Base-by-base conservation (phyloP, 768 basidiomycete species). In the Kwoniella dejecticola region DNA sequence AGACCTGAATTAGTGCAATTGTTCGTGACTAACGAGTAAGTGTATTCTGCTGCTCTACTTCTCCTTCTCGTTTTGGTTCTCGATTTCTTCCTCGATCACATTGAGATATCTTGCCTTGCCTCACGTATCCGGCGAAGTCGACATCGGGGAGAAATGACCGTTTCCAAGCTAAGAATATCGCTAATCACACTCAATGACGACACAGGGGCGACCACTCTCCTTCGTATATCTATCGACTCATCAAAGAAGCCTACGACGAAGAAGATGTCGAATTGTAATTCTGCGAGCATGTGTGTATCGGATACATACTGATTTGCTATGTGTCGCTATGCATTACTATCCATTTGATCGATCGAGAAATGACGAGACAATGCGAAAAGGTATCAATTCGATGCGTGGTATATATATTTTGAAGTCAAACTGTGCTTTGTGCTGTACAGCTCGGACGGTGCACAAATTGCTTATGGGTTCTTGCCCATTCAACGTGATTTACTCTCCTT, bases 1-100 rank as follows among this genome's bases (percentile, higher is more conserved):
- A 84, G 86, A 53, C 93, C 93, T 21, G 93, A 97, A 75, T 80
- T 97, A 66, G 86, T 99, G 57, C 89, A 92, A 74, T 89, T 91
- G 12, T 95, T 90, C 78, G 90, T 99, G 70, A 97, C 93, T 12
- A 98, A 99, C 68, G 90, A 97, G 95, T 97, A 78, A 82, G 94
- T 79, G 13, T 46, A 33, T 33, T 8, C 13, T 15, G 3, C 31
- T 52, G 21, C 7, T 38, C 49, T 53, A 36, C 36, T 38, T 33
- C 21, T 53, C 15, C 12, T 26, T 48, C 47, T 13, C 33, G 33
- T 36, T 7, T n/a, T n/a, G n/a, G n/a, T n/a, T n/a, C n/a, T n/a
- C n/a, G n/a, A n/a, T n/a, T n/a, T n/a, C n/a, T n/a, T n/a, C n/a
- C n/a, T n/a, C n/a, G n/a, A n/a, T n/a, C n/a, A n/a, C n/a, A n/a